A percentile compares a stretch with the other conserved stretches of the same genome.
Conservation (phyloP, 768 basidiomycete genomes). For the Mycena epipterygia region DNA sequence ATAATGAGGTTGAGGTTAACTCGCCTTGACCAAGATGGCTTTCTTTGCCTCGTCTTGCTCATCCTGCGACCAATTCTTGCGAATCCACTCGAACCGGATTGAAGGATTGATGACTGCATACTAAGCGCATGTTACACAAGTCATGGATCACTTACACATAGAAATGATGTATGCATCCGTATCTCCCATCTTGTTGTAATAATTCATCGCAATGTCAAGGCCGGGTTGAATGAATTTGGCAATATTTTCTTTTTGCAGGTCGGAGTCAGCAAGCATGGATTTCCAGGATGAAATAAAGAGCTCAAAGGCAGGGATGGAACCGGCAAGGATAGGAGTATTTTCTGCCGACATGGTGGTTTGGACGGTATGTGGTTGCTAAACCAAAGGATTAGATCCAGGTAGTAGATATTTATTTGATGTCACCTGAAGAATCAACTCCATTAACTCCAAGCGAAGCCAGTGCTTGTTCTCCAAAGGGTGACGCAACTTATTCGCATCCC, state of each 20-base stretch:
- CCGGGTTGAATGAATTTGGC: conserved; percentile 6
- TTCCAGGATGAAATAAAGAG: conserved; percentile 3
- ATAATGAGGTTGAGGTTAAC: background rate
- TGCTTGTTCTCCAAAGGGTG: conserved; percentile 7
- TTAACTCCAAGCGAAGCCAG: conserved; percentile 4
- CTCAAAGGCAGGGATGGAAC: conserved; percentile 9
- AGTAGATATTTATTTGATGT: too few relatives aligned
- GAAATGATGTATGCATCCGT: too few relatives aligned
- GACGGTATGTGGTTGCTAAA: conserved; percentile 12
- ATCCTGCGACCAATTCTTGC: background rate
- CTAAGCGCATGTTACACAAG: conserved; percentile 3
- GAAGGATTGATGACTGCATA: too few relatives aligned
- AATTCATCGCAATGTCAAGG: conserved; percentile 1
- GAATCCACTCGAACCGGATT: too few relatives aligned
- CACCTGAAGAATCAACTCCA: too few relatives aligned
- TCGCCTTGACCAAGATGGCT: conserved; percentile 4
- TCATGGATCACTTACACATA: background rate
- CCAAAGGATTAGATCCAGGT: too few relatives aligned
- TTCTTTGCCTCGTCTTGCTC: conserved; percentile 9
- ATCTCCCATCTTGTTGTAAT: conserved; percentile 14
- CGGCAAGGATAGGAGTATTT: conserved; percentile 9
- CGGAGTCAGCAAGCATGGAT: background rate
- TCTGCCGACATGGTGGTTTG: conserved; percentile 7
- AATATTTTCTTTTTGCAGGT: conserved; percentile 5
- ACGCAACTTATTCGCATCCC: conserved; percentile 8